Evolutionary conservation across 441 rosid species (phyloP), one percentile per base, ranked within the genome.

Genomic region (Euphorbia schlechtendalii): DNA sequence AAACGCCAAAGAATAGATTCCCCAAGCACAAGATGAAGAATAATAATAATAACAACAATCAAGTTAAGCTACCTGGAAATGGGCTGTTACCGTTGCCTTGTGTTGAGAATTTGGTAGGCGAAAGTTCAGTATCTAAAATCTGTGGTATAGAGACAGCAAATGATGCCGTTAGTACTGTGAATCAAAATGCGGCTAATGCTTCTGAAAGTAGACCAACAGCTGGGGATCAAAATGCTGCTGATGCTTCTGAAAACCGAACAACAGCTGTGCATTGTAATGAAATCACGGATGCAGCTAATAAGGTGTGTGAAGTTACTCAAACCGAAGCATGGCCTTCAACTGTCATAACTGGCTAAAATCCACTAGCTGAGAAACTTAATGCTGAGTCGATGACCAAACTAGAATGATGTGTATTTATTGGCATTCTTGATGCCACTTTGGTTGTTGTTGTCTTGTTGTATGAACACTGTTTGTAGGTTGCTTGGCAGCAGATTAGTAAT

Each of bases 1-100:
- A 79, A 74, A 56, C 40, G 30, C 64, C 28, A 41, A 85, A 81
- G 66, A 69, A 58, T 65, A 79, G 74, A 62, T 34, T 10, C 43
- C 45, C 34, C 15, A 3, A 63, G 18, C 55, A 63, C 27, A 69
- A 57, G 38, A n/a, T 5, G 2, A 64, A 28, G 30, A 40, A 56
- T 64, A 64, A 28, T 32, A 40, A 56, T 64, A 62, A 51, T 38
- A 75, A 68, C 49, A 65, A 54, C 64, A 66, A 66, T 25, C 6
- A 6, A 32, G 6, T 32, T 3, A 32, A 32, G 34, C 34, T 45
- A 55, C 34, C 27, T 32, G 43, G 59, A 22, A 25, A n/a, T 60
- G 66, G 53, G 58, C 11, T 18, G 9, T 59, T 63, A 65, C 43
- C 58, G 4, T 14, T 56, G 5, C 63, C 65, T 24, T 56, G 53